Evolutionary conservation across 352 stramenopile genomes (phyloP).

Genomic region (Globisporangium irregulare): DNA sequence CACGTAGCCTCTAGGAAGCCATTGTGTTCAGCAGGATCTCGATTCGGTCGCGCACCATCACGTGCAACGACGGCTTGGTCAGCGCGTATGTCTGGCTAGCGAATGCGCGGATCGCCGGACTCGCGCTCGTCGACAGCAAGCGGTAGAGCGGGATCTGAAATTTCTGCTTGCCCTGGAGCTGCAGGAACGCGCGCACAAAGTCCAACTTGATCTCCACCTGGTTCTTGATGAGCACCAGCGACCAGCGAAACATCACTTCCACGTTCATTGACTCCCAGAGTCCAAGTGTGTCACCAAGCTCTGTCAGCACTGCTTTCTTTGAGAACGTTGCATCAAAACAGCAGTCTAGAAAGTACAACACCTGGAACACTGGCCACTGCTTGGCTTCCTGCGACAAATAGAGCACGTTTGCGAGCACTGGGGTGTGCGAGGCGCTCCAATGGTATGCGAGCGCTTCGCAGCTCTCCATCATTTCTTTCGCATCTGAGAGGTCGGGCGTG

Average conservation of each 20-base stretch:
- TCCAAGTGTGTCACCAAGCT: constrained; percentile 46
- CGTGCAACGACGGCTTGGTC: constrained; percentile 52
- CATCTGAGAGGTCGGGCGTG: constrained; percentile 57
- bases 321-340: constrained; percentile 48
- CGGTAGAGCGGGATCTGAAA: constrained; percentile 77
- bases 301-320: constrained; percentile 37
- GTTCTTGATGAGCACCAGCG: constrained; percentile 67
- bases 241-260: constrained; percentile 69
- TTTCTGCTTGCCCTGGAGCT: constrained; percentile 78
- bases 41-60: constrained; percentile 77
- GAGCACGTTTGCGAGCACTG: constrained; percentile 59
- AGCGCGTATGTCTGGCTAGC: constrained; percentile 39
- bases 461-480: constrained; percentile 64
- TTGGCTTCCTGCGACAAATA: constrained; percentile 62
- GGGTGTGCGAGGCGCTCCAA: constrained; percentile 42
- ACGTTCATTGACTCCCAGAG: constrained; percentile 60
- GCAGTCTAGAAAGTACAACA: constrained; percentile 72
- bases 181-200: constrained; percentile 52
- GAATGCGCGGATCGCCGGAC: constrained; percentile 37
- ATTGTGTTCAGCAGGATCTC: constrained; percentile 38
- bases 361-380: constrained; percentile 50
- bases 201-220: constrained; percentile 36
- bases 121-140: constrained; percentile 43
- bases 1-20: neutral
- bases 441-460: constrained; percentile 66